Evolutionary conservation across 768 basidiomycete genomes (phyloP).

Genomic region (Pleurotus citrinopileatus): DNA sequence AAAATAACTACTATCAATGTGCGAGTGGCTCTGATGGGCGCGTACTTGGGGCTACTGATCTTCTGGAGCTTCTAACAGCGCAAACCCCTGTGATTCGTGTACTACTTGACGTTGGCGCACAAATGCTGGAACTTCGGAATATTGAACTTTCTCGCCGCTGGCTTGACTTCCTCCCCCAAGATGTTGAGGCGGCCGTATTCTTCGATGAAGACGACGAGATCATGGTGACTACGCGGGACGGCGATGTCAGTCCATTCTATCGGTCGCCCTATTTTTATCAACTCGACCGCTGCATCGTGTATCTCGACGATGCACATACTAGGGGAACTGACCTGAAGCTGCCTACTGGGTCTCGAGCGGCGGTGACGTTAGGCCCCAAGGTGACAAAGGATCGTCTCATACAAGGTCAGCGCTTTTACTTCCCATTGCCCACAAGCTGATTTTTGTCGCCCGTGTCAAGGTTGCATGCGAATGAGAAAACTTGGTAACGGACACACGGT

Average conservation of each 20-base stretch:
- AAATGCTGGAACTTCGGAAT: slow-evolving; percentile 51
- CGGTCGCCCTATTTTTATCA: slow-evolving; percentile 34
- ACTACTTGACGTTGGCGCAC: slow-evolving; percentile 54
- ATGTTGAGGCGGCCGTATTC: slow-evolving; percentile 40
- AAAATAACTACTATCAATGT: slow-evolving; percentile 36
- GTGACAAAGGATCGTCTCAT: slow-evolving; percentile 50
- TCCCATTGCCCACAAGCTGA: neutral
- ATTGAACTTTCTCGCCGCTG: slow-evolving; percentile 35
- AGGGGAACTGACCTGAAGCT: slow-evolving; percentile 53
- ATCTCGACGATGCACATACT: slow-evolving; percentile 53
- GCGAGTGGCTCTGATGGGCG: slow-evolving; percentile 19
- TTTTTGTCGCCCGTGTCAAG: slow-evolving; percentile 19
- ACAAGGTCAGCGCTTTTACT: slow-evolving; percentile 35
- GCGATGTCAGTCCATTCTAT: slow-evolving; percentile 27
- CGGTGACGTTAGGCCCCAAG: slow-evolving; percentile 47
- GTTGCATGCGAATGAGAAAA: slow-evolving; percentile 53
- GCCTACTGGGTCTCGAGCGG: slow-evolving; percentile 25
- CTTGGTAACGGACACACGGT: slow-evolving; percentile 45
- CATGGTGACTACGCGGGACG: slow-evolving; percentile 33
- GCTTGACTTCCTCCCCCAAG: slow-evolving; percentile 26
- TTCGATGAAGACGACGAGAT: slow-evolving; percentile 36
- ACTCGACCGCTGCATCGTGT: slow-evolving; percentile 38
- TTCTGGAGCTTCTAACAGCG: slow-evolving; percentile 29
- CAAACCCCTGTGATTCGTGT: slow-evolving; percentile 40
- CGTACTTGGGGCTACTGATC: slow-evolving; percentile 18